Percentiles rank a stretch among this genome's conserved stretches.
Conservation (phyloP, 495 filamentous ascomycete genomes). For the Sordaria brevicollis region DNA sequence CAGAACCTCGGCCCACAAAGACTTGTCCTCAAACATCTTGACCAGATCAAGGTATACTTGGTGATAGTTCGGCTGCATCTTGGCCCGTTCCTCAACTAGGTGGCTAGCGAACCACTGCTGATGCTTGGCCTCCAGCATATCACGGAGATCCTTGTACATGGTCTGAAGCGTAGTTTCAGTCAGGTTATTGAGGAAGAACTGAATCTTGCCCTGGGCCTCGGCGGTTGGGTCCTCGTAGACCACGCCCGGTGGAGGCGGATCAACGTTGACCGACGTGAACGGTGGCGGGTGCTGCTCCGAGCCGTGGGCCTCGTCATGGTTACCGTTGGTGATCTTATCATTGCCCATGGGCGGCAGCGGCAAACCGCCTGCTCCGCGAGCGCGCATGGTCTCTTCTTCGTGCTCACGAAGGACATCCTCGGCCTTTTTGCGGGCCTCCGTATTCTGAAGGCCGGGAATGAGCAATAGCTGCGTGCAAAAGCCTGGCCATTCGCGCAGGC, state of each 20-base stretch:
- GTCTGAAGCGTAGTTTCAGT: constrained; percentile 76
- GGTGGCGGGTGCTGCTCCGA: constrained; percentile 43
- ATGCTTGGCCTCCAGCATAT: constrained; percentile 66
- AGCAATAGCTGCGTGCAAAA: constrained; percentile 76
- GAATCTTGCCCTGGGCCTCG: constrained; percentile 80
- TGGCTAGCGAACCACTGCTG: constrained; percentile 95
- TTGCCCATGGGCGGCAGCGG: constrained; percentile 5
- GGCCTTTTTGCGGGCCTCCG: constrained; percentile 71
- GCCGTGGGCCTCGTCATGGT: constrained; percentile 45
- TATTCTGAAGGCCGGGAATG: constrained; percentile 70
- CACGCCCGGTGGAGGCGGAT: constrained; percentile 48
- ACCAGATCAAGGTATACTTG: constrained; percentile 84
- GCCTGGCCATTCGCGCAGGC: constrained; percentile 84
- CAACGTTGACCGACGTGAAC: constrained; percentile 68
- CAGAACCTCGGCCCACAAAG: constrained; percentile 77
- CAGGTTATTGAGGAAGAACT: constrained; percentile 94
- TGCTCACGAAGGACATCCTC: constrained; percentile 67
- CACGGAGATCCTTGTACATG: constrained; percentile 69
- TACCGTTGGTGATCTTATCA: constrained; percentile 50
- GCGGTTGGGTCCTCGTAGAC: constrained; percentile 71
- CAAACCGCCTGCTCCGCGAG: constrained; percentile 31
- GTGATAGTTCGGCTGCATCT: constrained; percentile 93
- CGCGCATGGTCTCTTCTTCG: constrained; percentile 36
- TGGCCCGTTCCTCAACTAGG: constrained; percentile 92
- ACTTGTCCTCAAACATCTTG: constrained; percentile 65